phyloP scores from a whole-genome alignment of 192 early-diverging fungal species.

The Entomortierella lignicola region DNA sequence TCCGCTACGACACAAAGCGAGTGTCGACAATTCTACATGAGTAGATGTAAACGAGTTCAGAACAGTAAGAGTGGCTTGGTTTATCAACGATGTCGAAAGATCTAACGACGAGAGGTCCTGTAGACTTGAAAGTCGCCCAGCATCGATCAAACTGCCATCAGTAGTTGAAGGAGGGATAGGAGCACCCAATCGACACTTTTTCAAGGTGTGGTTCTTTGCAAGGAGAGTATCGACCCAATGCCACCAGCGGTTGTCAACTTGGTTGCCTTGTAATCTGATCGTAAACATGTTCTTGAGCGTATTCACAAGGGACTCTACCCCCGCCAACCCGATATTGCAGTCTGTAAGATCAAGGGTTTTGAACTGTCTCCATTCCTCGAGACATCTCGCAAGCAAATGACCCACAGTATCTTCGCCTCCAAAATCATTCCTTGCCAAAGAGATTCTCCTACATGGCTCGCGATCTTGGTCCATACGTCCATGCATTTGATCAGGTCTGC shows the following conservation, averaged over 20 bases:
- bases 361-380: slow-evolving; percentile 30
- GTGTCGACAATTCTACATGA: slow-evolving; percentile 8
- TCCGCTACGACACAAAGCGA: slow-evolving; percentile 16
- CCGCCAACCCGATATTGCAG: slow-evolving; percentile 42
- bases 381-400: slow-evolving; percentile 13
- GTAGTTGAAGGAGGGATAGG: slow-evolving; percentile 1
- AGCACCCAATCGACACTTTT: slow-evolving; percentile 37
- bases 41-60: slow-evolving; percentile 1
- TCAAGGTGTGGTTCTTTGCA: slow-evolving; percentile 21
- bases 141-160: slow-evolving; percentile 5
- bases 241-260: slow-evolving; percentile 37
- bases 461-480: not conserved
- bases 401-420: slow-evolving; percentile 34
- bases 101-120: slow-evolving; percentile 24
- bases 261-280: slow-evolving; percentile 37
- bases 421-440: slow-evolving; percentile 42
- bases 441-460: slow-evolving; percentile 33
- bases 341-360: slow-evolving; percentile 34
- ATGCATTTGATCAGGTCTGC: not conserved
- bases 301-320: slow-evolving; percentile 23
- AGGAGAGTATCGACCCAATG: slow-evolving; percentile 41
- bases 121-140: slow-evolving; percentile 4
- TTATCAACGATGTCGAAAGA: slow-evolving; percentile 28
- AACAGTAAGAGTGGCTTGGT: slow-evolving; percentile 13
- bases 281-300: slow-evolving; percentile 29